These are phyloP conservation scores for Pelargonium fulgidum DNA, from an alignment of 441 rosid species.

Conservation along the genomic window DNA sequence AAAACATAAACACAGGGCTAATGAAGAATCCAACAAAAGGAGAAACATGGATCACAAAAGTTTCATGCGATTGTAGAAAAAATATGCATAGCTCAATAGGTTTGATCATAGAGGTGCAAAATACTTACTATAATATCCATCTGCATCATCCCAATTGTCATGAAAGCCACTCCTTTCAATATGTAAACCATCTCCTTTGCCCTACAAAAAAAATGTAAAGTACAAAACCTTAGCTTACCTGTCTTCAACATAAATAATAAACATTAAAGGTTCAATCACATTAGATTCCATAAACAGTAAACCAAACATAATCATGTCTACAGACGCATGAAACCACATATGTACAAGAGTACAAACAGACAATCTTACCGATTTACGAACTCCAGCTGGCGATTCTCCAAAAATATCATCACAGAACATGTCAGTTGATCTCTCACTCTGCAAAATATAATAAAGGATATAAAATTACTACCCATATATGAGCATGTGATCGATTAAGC, in stretches of 20 bases:
- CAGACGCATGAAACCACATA: conserved; percentile 1
- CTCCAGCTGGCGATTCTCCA: conserved; percentile 87
- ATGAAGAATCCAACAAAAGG: neutral
- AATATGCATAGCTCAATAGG: neutral
- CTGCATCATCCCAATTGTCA: conserved; percentile 99
- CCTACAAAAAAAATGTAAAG: conserved; percentile 39
- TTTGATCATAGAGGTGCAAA: neutral
- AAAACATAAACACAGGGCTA: neutral
- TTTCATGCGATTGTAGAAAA: neutral
- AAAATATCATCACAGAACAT: conserved; percentile 87
- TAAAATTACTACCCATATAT: neutral
- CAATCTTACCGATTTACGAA: conserved; percentile 49
- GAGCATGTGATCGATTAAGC: neutral
- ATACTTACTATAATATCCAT: conserved; percentile 89
- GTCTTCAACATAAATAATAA: conserved; percentile 3
- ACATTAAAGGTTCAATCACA: conserved; percentile 6
- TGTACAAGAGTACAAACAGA: neutral
- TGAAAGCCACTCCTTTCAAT: conserved; percentile 68
- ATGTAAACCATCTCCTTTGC: conserved; percentile 61
- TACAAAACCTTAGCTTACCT: conserved; percentile 6
- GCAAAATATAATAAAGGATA: conserved; percentile 23
- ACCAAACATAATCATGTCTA: neutral
- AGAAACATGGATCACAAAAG: neutral
- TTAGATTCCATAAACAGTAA: neutral
- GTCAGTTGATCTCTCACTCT: conserved; percentile 86